These are phyloP conservation scores for Cutaneotrichosporon spelunceum DNA, from an alignment of 1,284 basidiomycete species.

Conservation along the genomic window DNA sequence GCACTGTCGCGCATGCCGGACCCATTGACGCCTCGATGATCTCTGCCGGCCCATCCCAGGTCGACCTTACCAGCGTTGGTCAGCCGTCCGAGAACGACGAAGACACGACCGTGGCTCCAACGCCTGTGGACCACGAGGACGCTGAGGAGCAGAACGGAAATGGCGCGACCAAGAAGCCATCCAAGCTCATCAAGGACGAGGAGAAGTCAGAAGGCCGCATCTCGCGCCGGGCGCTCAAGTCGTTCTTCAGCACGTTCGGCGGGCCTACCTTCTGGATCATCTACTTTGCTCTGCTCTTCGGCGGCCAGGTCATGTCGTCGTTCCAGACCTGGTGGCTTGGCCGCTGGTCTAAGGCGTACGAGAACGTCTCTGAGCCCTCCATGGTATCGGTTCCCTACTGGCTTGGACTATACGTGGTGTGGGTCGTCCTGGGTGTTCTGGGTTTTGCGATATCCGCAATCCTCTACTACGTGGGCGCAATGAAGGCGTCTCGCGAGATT, in stretches of 20 bases:
- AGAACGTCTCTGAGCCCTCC: slow-evolving; percentile 38
- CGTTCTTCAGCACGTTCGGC: slow-evolving; percentile 50
- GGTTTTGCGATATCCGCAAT: slow-evolving; percentile 44
- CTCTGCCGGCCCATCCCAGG: slow-evolving; percentile 17
- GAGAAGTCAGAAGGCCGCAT: slow-evolving; percentile 62
- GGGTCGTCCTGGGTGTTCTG: slow-evolving; percentile 40
- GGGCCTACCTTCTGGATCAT: slow-evolving; percentile 52
- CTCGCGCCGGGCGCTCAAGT: slow-evolving; percentile 51
- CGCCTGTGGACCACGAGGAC: neutral
- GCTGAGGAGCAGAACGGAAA: slow-evolving; percentile 25
- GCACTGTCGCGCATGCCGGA: slow-evolving; percentile 50
- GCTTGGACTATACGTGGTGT: slow-evolving; percentile 55
- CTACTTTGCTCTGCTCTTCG: slow-evolving; percentile 39
- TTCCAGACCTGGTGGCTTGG: slow-evolving; percentile 61
- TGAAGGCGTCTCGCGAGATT: slow-evolving; percentile 59
- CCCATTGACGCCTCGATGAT: slow-evolving; percentile 33
- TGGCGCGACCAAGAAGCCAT: slow-evolving; percentile 12
- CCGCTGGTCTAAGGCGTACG: slow-evolving; percentile 61
- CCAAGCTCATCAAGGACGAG: slow-evolving; percentile 58
- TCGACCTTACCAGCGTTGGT: slow-evolving; percentile 23
- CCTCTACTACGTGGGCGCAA: slow-evolving; percentile 52
- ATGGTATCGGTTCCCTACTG: slow-evolving; percentile 51
- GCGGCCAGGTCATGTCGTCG: slow-evolving; percentile 43
- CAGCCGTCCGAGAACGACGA: slow-evolving; percentile 47
- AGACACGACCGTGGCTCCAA: slow-evolving; percentile 35